Evolutionary conservation across 208 protist species (phyloP).

Genomic region (Acanthamoeba royreba): DNA sequence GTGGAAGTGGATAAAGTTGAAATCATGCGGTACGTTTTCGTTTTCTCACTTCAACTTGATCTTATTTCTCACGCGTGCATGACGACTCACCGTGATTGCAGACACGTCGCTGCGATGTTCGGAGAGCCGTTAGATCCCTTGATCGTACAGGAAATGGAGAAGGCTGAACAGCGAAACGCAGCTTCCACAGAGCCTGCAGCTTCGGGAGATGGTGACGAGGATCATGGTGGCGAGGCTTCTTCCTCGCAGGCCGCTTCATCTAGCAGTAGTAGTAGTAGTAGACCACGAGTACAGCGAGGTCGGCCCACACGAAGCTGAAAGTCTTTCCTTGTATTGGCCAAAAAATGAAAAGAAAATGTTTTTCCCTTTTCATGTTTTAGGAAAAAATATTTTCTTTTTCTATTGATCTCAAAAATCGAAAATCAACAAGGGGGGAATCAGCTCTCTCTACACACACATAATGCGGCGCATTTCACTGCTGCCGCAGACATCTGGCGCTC

Average conservation of each 20-base stretch:
- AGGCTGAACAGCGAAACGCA: not conserved
- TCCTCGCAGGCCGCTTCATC: too few relatives aligned
- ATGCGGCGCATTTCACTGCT: not conserved
- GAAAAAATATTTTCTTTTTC: not conserved
- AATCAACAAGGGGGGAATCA: not conserved
- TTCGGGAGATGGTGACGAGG: too few relatives aligned
- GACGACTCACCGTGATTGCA: not conserved
- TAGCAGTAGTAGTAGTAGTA: too few relatives aligned
- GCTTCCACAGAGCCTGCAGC: too few relatives aligned
- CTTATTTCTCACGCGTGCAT: not conserved
- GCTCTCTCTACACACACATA: not conserved
- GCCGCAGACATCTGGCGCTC: not conserved
- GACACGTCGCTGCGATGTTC: not conserved
- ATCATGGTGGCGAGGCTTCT: too few relatives aligned
- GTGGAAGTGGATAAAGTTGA: not conserved
- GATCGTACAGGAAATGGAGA: conserved; percentile 13
- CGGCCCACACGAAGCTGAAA: too few relatives aligned
- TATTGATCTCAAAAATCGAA: not conserved
- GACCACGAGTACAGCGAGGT: too few relatives aligned
- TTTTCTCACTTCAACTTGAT: not conserved
- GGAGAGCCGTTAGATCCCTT: not conserved
- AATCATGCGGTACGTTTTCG: not conserved
- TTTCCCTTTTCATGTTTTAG: not conserved
- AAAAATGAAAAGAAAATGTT: not conserved
- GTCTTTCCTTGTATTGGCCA: too few relatives aligned